Evolutionary conservation across 2,329 filamentous ascomycete species (phyloP), one percentile per base, ranked within the genome.

Genomic region (Daldinia sp.): DNA sequence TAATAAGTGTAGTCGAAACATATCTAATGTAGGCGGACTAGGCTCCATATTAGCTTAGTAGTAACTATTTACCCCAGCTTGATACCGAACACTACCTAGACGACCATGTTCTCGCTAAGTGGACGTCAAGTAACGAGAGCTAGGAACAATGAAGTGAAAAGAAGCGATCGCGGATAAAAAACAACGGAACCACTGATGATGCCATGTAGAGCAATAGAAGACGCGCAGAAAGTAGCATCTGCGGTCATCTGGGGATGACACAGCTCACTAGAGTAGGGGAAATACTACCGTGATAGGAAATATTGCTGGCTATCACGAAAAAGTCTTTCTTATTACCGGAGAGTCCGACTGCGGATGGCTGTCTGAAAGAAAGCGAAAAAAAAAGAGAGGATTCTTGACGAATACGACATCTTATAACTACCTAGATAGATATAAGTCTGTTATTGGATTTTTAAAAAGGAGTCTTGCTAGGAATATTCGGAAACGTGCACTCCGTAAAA

Each of bases 41-140:
- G 48, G 55, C 59, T 18, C 60, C 53, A 53, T 48, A 41, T n/a
- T 12, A 6, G 13, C 18, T 39, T 53, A 30, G 55, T 50, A 35
- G 7, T 33, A 33, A 33, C 30, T 10, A 13, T 20, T 58, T 69
- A 64, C 64, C 62, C 66, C 66, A 69, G 63, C 56, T 64, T 69
- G 60, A 57, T 50, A 18, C 20, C 20, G 20, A 23, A 23, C 4
- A 39, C 35, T n/a, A n/a, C n/a, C n/a, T 13, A 39, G 63, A 44
- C 57, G 50, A 57, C 39, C 50, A 10, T 33, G 15, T 54, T 46
- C 33, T 60, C 12, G 55, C 59, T 41, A 66, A 60, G 60, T 33
- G 51, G 44, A 65, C 58, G 55, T 57, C 58, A 46, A 63, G 48
- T 58, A 55, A 59, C 58, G 15, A 33, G n/a, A 26, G 18, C 51